Conservation (phyloP, 805 yeast genomes). For the Danielia reshetovae region DNA sequence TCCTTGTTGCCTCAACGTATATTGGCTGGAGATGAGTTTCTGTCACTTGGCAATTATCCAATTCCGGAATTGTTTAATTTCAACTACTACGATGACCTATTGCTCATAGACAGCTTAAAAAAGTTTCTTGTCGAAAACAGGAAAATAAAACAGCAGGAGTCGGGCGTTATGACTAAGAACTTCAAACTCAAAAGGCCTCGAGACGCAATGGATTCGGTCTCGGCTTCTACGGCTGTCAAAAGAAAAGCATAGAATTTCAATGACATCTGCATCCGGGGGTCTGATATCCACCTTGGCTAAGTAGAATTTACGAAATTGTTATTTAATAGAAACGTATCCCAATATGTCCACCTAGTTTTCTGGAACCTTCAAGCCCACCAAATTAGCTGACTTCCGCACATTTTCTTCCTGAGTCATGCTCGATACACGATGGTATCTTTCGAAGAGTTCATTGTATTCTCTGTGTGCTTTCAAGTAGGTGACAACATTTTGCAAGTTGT, state of each 20-base stretch:
- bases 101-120: conserved; percentile 36
- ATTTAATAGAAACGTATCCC: not conserved
- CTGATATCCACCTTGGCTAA: no score
- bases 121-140: conserved; percentile 34
- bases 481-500: conserved; percentile 55
- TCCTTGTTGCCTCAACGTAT: conserved; percentile 10
- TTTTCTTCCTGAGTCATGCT: conserved; percentile 74
- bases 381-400: conserved; percentile 73
- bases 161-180: conserved; percentile 24
- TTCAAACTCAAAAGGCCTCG: conserved; percentile 25
- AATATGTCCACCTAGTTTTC: conserved; percentile 13
- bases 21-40: not conserved
- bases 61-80: conserved; percentile 15
- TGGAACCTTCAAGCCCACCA: conserved; percentile 72
- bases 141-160: conserved; percentile 24
- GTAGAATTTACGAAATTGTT: no score
- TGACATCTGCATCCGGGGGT: not conserved
- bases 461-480: conserved; percentile 69
- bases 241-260: conserved; percentile 4
- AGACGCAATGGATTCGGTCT: conserved; percentile 5
- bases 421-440: conserved; percentile 83
- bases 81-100: conserved; percentile 37
- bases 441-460: conserved; percentile 70
- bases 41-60: no score
- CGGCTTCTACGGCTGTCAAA: conserved; percentile 4